Evolutionary conservation across 352 stramenopile species (phyloP).

Genomic region (Pythium myriotylum): DNA sequence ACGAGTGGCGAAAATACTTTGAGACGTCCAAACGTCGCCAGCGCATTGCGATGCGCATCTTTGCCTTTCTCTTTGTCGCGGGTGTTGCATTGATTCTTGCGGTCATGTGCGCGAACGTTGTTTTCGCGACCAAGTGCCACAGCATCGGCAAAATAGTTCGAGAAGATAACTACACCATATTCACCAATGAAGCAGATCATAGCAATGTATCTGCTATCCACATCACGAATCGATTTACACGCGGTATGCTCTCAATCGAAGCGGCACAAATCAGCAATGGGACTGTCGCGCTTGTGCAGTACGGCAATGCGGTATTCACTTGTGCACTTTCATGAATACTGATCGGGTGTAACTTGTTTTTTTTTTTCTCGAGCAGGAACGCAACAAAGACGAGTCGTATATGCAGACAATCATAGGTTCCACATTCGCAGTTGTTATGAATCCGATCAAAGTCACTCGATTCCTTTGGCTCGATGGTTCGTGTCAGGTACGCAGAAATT

Average conservation of each 20-base stretch:
- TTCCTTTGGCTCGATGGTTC: conserved; percentile 75
- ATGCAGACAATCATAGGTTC: conserved; percentile 28
- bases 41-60: conserved; percentile 63
- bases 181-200: conserved; percentile 21
- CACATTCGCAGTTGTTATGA: conserved; percentile 30
- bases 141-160: conserved; percentile 57
- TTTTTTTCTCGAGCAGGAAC: too few relatives aligned
- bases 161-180: conserved; percentile 42
- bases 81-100: conserved; percentile 88
- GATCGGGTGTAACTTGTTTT: too few relatives aligned
- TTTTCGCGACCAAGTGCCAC: conserved; percentile 72
- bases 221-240: conserved; percentile 47
- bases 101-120: conserved; percentile 80
- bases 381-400: conserved; percentile 38
- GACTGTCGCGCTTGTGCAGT: conserved; percentile 41
- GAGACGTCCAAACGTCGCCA: conserved; percentile 63
- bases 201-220: conserved; percentile 16
- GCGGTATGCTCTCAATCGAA: conserved; percentile 40
- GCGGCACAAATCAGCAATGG: conserved; percentile 26
- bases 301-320: conserved; percentile 54
- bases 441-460: conserved; percentile 39
- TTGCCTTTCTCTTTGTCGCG: conserved; percentile 45
- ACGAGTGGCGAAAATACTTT: conserved; percentile 63
- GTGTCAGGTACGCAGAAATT: conserved; percentile 47
- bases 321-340: too few relatives aligned